Base-by-base conservation (phyloP, 495 filamentous ascomycete species). In the Aspergillus biplanus region DNA sequence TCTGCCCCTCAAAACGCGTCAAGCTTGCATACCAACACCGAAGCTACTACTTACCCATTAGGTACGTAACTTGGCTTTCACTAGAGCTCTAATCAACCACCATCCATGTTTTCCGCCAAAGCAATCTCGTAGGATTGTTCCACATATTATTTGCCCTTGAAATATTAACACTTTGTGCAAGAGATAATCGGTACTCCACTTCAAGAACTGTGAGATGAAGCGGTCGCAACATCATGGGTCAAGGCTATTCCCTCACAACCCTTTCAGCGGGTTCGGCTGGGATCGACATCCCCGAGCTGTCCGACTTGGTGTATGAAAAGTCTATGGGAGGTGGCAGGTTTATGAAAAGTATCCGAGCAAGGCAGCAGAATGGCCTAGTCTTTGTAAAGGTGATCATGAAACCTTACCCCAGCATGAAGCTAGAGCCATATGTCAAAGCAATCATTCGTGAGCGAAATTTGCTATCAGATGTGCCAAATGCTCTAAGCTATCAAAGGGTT, bases 341-440 rank as follows among this genome's bases (percentile, higher is more conserved):
- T 71, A 94, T 98, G 88, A 98, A 98, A 77, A 94, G 90, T 65
- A 93, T 98, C 65, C 86, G 93, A 62, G 96, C 96, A 16, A 83
- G 92, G 53, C 90, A 96, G 72, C 88, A 88, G 52, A 90, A 97
- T 82, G 95, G 96, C 52, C 78, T 96, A 16, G 93, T 95, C 21
- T 87, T 97, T 58, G 92, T 93, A 69, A 98, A 97, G 78, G 88
- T 97, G 13, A 89, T 96, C 58, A 89, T 97, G 78, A 99, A 98
- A 73, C 92, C 94, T 13, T 96, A 84, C 66, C 76, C 87, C 12
- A 84, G 85, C 58, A 86, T 96, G 82, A 83, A 90, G 52, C 80
- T 97, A 65, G 88, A 89, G 62, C 80, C 85, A 66, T 94, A 96
- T 73, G 87, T 90, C 62, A 85, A 86, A 70, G 83, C 81, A 33